These are phyloP conservation scores for Nannizzia gypsea DNA, from an alignment of 2,329 filamentous ascomycete genomes.

Conservation along the genomic window DNA sequence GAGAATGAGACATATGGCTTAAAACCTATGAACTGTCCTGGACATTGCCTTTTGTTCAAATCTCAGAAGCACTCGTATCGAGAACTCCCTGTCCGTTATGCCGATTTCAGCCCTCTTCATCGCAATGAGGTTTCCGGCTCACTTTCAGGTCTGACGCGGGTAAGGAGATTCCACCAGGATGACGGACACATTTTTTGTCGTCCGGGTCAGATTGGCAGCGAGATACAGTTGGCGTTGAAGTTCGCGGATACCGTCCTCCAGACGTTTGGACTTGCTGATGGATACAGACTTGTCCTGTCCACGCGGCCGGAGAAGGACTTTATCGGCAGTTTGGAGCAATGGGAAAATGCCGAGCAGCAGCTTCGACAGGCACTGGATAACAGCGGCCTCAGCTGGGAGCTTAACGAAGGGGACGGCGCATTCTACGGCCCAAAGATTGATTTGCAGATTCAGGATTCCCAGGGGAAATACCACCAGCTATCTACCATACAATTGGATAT, in stretches of 20 bases:
- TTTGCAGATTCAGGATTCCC: constrained; percentile 64
- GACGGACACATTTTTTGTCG: constrained; percentile 86
- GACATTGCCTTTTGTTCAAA: constrained; percentile 74
- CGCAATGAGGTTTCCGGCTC: constrained; percentile 76
- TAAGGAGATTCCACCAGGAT: constrained; percentile 80
- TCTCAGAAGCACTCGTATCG: constrained; percentile 62
- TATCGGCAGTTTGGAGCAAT: constrained; percentile 63
- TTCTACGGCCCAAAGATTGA: constrained; percentile 93
- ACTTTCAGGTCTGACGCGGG: constrained; percentile 67
- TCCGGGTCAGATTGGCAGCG: constrained; percentile 59
- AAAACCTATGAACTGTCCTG: constrained; percentile 90
- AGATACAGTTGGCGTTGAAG: constrained; percentile 61
- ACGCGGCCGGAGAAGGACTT: constrained; percentile 65
- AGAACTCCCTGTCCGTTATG: constrained; percentile 70
- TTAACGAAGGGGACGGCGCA: constrained; percentile 73
- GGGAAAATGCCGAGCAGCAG: constrained; percentile 55
- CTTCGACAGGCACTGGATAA: constrained; percentile 51
- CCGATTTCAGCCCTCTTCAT: constrained; percentile 79
- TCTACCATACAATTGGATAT: constrained; percentile 86
- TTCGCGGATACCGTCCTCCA: constrained; percentile 64
- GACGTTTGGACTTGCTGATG: constrained; percentile 54
- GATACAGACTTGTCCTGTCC: constrained; percentile 63
- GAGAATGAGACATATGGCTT: constrained; percentile 66
- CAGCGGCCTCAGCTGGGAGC: constrained; percentile 55
- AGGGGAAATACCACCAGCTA: constrained; percentile 78